These are phyloP conservation scores for Puccinia coronata DNA, from an alignment of 1,284 basidiomycete genomes.

Conservation along the genomic window DNA sequence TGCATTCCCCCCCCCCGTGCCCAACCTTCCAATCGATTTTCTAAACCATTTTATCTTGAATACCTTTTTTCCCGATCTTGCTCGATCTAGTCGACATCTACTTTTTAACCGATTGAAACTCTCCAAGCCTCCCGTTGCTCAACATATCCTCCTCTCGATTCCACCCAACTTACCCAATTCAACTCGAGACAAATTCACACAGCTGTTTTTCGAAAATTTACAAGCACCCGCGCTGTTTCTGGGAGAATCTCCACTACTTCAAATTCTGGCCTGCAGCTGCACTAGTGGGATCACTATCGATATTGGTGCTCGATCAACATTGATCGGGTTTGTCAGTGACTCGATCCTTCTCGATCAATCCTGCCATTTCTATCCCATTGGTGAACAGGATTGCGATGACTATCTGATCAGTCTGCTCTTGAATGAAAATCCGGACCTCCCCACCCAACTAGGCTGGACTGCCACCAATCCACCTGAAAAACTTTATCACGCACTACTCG, in stretches of 20 bases:
- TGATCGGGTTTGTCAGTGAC: slow-evolving; percentile 41
- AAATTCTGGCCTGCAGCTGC: slow-evolving; percentile 31
- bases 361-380: slow-evolving; percentile 40
- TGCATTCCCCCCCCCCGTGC: slow-evolving; percentile 52
- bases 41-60: not conserved
- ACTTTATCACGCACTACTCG: slow-evolving; percentile 33
- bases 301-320: slow-evolving; percentile 32
- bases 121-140: slow-evolving; percentile 34
- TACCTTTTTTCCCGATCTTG: not conserved
- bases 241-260: slow-evolving; percentile 30
- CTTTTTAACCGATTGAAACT: slow-evolving; percentile 29
- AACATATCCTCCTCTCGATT: slow-evolving; percentile 44
- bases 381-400: slow-evolving; percentile 46
- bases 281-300: slow-evolving; percentile 31
- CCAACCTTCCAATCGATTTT: not conserved
- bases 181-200: slow-evolving; percentile 35
- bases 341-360: slow-evolving; percentile 27
- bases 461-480: not conserved
- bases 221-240: slow-evolving; percentile 44
- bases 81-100: slow-evolving; percentile 34
- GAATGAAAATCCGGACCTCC: slow-evolving; percentile 45
- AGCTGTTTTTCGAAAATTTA: slow-evolving; percentile 38
- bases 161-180: slow-evolving; percentile 32
- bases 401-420: slow-evolving; percentile 38
- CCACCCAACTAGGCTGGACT: slow-evolving; percentile 31